Conservation (phyloP, 2,329 filamentous ascomycete species). For the Pseudocercospora pini-densiflorae region DNA sequence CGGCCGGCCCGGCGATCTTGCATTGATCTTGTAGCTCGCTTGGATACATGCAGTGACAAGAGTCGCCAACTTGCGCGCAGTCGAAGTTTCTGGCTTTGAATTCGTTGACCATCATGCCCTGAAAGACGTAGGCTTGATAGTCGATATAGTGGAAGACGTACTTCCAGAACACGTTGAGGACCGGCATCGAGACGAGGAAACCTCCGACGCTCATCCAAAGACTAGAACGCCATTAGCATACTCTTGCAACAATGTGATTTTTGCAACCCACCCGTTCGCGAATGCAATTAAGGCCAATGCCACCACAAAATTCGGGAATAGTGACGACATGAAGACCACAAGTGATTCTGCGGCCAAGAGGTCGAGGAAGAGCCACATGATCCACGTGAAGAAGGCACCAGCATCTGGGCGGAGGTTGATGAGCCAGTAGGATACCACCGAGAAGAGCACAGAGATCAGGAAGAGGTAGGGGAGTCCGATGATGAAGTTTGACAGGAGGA, state of each 20-base stretch:
- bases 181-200: conserved; percentile 74
- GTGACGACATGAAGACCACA: conserved; percentile 73
- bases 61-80: conserved; percentile 48
- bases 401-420: conserved; percentile 71
- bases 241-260: neutral
- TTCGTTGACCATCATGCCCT: conserved; percentile 94
- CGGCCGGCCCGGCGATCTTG: conserved; percentile 69
- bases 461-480: conserved; percentile 83
- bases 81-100: conserved; percentile 68
- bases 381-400: conserved; percentile 72
- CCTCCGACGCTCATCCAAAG: conserved; percentile 88
- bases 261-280: conserved; percentile 65
- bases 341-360: conserved; percentile 80
- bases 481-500: conserved; percentile 79
- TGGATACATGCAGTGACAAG: conserved; percentile 72
- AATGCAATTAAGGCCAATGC: conserved; percentile 80
- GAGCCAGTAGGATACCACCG: conserved; percentile 76
- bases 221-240: conserved; percentile 13
- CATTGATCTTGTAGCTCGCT: conserved; percentile 65
- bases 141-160: conserved; percentile 90
- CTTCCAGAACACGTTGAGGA: conserved; percentile 81
- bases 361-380: conserved; percentile 85
- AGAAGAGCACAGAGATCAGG: conserved; percentile 76
- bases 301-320: conserved; percentile 81
- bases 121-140: conserved; percentile 84